Evolutionary conservation across 495 filamentous ascomycete species (phyloP), one percentile per base, ranked within the genome.

Genomic region (Penicillium verhagenii): DNA sequence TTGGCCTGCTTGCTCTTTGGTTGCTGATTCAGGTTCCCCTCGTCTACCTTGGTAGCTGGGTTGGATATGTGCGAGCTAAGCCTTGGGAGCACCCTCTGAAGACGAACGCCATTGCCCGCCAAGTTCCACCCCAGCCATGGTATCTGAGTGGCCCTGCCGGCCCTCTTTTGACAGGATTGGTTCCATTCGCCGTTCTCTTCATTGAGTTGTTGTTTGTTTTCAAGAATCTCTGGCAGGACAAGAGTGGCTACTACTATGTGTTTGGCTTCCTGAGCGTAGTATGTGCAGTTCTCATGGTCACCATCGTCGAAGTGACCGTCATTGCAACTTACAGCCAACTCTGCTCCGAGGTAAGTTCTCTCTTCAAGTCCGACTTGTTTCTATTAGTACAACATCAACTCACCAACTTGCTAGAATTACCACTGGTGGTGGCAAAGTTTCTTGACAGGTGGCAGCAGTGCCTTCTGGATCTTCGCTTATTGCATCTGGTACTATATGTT

Each of bases 351-450:
- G 82, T 82, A 74, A 65, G 74, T 57, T 7, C 20, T 37, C 13
- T 13, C 21, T 2, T 14, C 9, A 35, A 2, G 13, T n/a, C 33
- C 18, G 21, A 42, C 2, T 0, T 23, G n/a, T 28, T 25, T 31
- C n/a, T 16, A 6, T 37, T 25, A 13, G 35, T 19, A 45, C 3
- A 7, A 6, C 31, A 18, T 7, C 14, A 39, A 20, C 20, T 21
- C 10, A 39, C 11, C 4, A 6, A 6, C 43, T 20, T 23, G 50
- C 9, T 43, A 92, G 85, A 93, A 96, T 67, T 91, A 96, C 70
- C 81, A 94, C 67, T 97, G 92, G 92, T 95, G 90, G 90, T 96
- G 91, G 91, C 88, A 91, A 65, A 90, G 87, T 58, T 94, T 97
- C 75, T 69, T 91, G 33, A 82, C 92, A 14, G 92, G 92, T 38